phyloP scores from a whole-genome alignment of 2,329 filamentous ascomycete genomes.

The Lachnellula subtilissima region DNA sequence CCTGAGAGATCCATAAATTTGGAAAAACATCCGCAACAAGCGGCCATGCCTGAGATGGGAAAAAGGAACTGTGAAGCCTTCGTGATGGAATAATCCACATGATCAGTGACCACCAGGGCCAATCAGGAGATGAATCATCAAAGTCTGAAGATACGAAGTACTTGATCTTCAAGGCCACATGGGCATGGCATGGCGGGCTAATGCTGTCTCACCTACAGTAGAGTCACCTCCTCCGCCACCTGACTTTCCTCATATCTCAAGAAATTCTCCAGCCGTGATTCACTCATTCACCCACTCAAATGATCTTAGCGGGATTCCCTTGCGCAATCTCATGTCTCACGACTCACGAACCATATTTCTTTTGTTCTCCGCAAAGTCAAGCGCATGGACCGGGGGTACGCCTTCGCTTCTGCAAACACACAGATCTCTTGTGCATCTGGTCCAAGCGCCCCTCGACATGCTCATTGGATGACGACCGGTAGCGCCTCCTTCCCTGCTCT shows the following conservation, averaged over 20 bases:
- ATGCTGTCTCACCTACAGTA: not conserved
- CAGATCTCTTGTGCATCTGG: conserved; percentile 16
- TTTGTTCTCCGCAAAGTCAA: conserved; percentile 11
- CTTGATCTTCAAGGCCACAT: not conserved
- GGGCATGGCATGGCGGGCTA: not conserved
- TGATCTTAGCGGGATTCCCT: not conserved
- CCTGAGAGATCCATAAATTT: no score
- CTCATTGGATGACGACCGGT: not conserved
- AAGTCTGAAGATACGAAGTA: not conserved
- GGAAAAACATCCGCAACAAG: no score
- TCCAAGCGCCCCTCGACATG: not conserved
- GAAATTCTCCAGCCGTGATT: not conserved
- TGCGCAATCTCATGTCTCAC: not conserved
- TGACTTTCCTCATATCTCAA: not conserved
- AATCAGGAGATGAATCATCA: no score
- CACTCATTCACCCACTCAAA: not conserved
- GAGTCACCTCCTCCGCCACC: not conserved
- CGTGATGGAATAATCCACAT: no score
- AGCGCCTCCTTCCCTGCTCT: not conserved
- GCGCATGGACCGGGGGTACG: not conserved
- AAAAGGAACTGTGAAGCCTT: no score
- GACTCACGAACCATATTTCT: not conserved
- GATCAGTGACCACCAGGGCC: no score
- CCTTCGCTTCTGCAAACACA: conserved; percentile 21
- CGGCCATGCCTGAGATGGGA: no score